Evolutionary conservation across 768 basidiomycete genomes (phyloP).

Genomic region (Mycena vulgaris): DNA sequence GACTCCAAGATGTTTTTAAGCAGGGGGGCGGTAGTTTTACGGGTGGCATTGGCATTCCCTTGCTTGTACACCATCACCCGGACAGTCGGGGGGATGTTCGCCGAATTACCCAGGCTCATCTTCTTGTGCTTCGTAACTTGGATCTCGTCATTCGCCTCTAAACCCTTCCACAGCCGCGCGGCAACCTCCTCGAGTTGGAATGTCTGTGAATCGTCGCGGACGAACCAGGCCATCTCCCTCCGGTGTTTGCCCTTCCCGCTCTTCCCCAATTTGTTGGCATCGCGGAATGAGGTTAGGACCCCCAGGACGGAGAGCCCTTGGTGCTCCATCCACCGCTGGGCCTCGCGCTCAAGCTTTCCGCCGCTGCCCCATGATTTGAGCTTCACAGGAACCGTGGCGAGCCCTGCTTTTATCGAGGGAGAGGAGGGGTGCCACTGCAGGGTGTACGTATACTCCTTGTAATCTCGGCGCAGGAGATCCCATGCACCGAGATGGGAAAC

Average conservation of each 20-base stretch:
- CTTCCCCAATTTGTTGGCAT: constrained; percentile 55
- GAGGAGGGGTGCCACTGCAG: constrained; percentile 58
- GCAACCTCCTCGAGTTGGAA: constrained; percentile 60
- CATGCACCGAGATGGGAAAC: constrained; percentile 76
- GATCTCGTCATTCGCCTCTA: constrained; percentile 72
- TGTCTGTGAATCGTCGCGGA: constrained; percentile 54
- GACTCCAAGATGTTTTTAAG: constrained; percentile 72
- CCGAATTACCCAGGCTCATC: constrained; percentile 52
- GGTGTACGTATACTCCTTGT: constrained; percentile 84
- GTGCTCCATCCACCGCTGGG: constrained; percentile 74
- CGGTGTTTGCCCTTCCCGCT: constrained; percentile 67
- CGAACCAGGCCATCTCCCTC: constrained; percentile 79
- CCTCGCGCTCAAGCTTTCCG: constrained; percentile 58
- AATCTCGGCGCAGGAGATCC: constrained; percentile 94
- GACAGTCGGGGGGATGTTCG: constrained; percentile 44
- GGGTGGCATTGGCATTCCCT: constrained; percentile 71
- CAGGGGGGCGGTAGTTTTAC: constrained; percentile 79
- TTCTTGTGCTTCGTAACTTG: constrained; percentile 66
- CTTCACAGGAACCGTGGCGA: constrained; percentile 86
- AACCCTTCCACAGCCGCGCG: constrained; percentile 66
- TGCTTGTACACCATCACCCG: constrained; percentile 75
- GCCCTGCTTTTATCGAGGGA: constrained; percentile 72
- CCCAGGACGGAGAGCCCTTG: constrained; percentile 79
- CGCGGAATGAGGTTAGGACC: constrained; percentile 82
- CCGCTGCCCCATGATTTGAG: constrained; percentile 70